These are phyloP conservation scores for Erythrobasidium hasegawianum DNA, from an alignment of 1,284 basidiomycete genomes.

Conservation along the genomic window DNA sequence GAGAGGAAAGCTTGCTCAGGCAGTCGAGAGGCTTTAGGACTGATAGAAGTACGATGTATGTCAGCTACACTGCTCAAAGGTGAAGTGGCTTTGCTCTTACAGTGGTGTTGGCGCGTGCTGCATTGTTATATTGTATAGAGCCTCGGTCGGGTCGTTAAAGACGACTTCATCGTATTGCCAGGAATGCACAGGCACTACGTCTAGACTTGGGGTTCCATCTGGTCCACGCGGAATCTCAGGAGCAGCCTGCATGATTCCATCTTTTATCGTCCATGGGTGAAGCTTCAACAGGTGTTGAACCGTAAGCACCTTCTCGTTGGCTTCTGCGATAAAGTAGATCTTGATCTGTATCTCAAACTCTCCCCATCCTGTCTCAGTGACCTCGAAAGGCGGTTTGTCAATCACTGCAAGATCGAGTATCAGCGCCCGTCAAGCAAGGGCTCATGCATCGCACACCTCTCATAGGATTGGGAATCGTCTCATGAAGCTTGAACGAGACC, in stretches of 20 bases:
- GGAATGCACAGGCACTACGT: conserved; percentile 65
- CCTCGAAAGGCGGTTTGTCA: conserved; percentile 88
- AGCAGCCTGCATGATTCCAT: conserved; percentile 44
- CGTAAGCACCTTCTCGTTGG: conserved; percentile 82
- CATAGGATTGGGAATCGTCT: conserved; percentile 87
- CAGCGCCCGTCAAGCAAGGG: not conserved
- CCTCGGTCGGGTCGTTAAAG: conserved; percentile 87
- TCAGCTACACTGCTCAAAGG: too few species aligned
- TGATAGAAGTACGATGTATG: not conserved
- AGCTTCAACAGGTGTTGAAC: conserved; percentile 92
- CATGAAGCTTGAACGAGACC: conserved; percentile 96
- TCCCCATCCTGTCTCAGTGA: conserved; percentile 98
- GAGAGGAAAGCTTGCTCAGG: not conserved
- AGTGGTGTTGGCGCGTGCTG: conserved; percentile 78
- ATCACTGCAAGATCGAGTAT: conserved; percentile 59
- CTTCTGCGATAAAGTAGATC: conserved; percentile 85
- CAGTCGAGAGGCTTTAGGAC: not conserved
- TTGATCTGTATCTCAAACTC: conserved; percentile 96
- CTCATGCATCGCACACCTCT: conserved; percentile 60
- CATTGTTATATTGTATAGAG: conserved; percentile 78
- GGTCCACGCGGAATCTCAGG: conserved; percentile 34
- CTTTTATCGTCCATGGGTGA: conserved; percentile 72
- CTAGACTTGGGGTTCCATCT: conserved; percentile 16
- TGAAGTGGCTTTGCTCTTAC: too few species aligned
- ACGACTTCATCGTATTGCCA: conserved; percentile 99